Evolutionary conservation across 495 filamentous ascomycete species (phyloP).

Genomic region (Hapsidospora chrysogenum): DNA sequence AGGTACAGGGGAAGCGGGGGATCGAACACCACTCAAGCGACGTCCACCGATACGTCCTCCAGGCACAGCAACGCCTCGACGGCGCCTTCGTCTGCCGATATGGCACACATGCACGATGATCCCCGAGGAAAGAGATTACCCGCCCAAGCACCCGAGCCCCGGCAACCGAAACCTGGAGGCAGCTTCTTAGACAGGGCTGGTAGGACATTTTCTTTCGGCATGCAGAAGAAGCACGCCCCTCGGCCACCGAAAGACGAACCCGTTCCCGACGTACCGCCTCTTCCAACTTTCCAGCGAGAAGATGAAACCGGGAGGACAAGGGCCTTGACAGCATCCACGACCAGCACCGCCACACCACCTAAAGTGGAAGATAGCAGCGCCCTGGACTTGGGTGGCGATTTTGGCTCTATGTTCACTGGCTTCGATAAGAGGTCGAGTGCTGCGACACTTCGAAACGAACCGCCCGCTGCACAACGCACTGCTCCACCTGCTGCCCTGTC

Average conservation of each 20-base stretch:
- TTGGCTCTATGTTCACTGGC: constrained; percentile 50
- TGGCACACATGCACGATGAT: constrained; percentile 27
- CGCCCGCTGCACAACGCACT: background rate
- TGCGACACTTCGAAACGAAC: constrained; percentile 18
- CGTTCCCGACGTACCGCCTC: constrained; percentile 19
- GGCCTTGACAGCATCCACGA: constrained; percentile 29
- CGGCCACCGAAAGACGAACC: constrained; percentile 21
- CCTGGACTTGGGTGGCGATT: constrained; percentile 41
- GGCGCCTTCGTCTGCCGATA: constrained; percentile 53
- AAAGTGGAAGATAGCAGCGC: constrained; percentile 43
- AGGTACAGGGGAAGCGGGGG: constrained; percentile 45
- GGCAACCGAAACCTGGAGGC: constrained; percentile 31
- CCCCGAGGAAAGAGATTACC: constrained; percentile 30
- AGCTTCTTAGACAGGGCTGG: constrained; percentile 48
- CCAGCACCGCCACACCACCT: constrained; percentile 54
- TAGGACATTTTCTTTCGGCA: constrained; percentile 59
- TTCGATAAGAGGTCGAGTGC: constrained; percentile 38
- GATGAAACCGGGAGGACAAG: constrained; percentile 19
- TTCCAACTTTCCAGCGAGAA: constrained; percentile 10
- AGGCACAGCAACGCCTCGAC: constrained; percentile 60
- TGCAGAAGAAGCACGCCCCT: constrained; percentile 28
- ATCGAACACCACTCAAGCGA: constrained; percentile 45
- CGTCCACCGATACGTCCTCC: constrained; percentile 47
- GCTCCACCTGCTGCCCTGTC: constrained; percentile 24
- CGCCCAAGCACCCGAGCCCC: constrained; percentile 40